Conservation (phyloP, 352 stramenopile species). For the Blastocystis sp. region DNA sequence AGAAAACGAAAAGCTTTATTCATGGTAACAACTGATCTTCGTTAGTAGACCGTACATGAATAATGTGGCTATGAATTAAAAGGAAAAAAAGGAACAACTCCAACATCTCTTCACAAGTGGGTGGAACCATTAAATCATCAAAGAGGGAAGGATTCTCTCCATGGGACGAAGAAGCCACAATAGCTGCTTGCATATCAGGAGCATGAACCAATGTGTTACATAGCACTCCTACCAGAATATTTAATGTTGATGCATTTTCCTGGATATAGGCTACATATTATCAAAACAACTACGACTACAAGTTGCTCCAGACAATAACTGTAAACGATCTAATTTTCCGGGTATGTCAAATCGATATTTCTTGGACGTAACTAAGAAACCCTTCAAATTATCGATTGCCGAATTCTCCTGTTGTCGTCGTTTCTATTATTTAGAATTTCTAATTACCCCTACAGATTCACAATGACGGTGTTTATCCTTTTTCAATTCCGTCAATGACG, state of each 20-base stretch:
- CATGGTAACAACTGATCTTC: not conserved
- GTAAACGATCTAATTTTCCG: constrained; percentile 9
- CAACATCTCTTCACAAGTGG: not conserved
- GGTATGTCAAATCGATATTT: not conserved
- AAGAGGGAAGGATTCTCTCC: not conserved
- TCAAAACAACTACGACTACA: not conserved
- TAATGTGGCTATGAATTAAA: not conserved
- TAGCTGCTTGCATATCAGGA: not conserved
- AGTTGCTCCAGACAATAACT: not conserved
- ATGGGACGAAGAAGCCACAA: not conserved
- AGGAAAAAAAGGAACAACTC: not conserved
- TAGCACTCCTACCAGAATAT: constrained; percentile 30
- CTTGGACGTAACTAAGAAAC: constrained; percentile 2
- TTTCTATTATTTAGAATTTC: not conserved
- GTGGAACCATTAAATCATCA: not conserved
- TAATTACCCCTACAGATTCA: not conserved
- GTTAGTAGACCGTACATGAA: not conserved
- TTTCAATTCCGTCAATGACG: constrained; percentile 20
- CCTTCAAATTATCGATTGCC: not conserved
- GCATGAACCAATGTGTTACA: constrained; percentile 5
- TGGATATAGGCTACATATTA: constrained; percentile 50
- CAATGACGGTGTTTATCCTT: constrained; percentile 48
- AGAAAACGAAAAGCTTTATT: not conserved
- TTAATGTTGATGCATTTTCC: constrained; percentile 26
- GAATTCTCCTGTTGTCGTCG: constrained; percentile 24